Conservation (phyloP, 441 rosid genomes). For the Erodium moschatum region DNA sequence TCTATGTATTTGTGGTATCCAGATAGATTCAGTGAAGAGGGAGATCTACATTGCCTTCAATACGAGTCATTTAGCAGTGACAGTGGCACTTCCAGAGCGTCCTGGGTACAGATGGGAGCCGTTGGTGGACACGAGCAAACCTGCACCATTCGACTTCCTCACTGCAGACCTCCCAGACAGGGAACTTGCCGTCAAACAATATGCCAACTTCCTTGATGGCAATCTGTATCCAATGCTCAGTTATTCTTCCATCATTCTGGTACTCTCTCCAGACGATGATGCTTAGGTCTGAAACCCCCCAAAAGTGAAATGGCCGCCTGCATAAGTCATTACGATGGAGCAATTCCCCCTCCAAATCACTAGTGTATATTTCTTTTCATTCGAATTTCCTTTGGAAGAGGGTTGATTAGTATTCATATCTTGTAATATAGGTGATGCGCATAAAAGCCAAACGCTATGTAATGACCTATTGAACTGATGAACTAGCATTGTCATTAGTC, state of each 20-base stretch:
- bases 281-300: background rate
- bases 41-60: conserved; percentile 82
- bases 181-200: conserved; percentile 54
- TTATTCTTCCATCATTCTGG: conserved; percentile 72
- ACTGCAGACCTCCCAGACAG: conserved; percentile 45
- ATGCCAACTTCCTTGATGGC: conserved; percentile 64
- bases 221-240: conserved; percentile 84
- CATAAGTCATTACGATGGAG: background rate
- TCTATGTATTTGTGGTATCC: conserved; percentile 6
- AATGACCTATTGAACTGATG: background rate
- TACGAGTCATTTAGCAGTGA: conserved; percentile 58
- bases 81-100: conserved; percentile 59
- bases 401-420: no score
- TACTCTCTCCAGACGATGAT: conserved; percentile 35
- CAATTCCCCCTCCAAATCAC: background rate
- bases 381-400: no score
- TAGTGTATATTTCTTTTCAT: background rate
- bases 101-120: conserved; percentile 81
- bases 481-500: no score
- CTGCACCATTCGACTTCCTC: conserved; percentile 70
- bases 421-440: background rate
- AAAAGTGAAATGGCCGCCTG: background rate
- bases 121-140: conserved; percentile 77
- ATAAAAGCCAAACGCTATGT: background rate
- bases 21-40: conserved; percentile 65